A percentile compares a stretch with the other conserved stretches of the same genome.
phyloP scores from a whole-genome alignment of 2,329 filamentous ascomycete genomes.

The Alternaria alternata region DNA sequence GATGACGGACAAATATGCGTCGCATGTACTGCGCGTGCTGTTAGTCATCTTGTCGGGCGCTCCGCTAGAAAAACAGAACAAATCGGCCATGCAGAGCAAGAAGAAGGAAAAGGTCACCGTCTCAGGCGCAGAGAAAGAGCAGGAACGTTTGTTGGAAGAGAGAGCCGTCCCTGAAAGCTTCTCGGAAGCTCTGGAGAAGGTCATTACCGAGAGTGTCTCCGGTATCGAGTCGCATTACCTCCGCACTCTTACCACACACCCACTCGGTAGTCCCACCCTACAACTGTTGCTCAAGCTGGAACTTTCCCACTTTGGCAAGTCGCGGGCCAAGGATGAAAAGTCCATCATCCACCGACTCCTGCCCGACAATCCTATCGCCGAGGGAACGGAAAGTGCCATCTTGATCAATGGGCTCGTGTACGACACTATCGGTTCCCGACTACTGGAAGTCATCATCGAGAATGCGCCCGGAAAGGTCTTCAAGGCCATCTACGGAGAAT shows the following conservation, averaged over 20 bases:
- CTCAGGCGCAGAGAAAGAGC: constrained; percentile 59
- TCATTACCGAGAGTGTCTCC: constrained; percentile 78
- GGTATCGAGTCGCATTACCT: constrained; percentile 81
- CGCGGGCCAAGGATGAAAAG: constrained; percentile 68
- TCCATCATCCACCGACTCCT: constrained; percentile 80
- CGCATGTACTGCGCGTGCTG: constrained; percentile 86
- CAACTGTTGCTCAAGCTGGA: constrained; percentile 90
- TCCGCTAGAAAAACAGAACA: constrained; percentile 71
- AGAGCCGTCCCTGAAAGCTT: constrained; percentile 80
- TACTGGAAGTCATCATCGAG: constrained; percentile 86
- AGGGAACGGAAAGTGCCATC: constrained; percentile 75
- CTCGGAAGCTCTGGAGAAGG: constrained; percentile 76
- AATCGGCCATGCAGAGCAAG: constrained; percentile 85
- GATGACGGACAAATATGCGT: constrained; percentile 87
- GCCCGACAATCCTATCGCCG: constrained; percentile 78
- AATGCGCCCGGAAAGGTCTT: constrained; percentile 87
- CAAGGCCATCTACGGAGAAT: constrained; percentile 82
- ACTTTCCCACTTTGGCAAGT: constrained; percentile 74
- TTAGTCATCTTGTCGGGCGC: constrained; percentile 85
- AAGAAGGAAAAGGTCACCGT: constrained; percentile 82
- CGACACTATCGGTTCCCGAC: constrained; percentile 85
- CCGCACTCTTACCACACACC: constrained; percentile 84
- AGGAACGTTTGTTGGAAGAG: constrained; percentile 50
- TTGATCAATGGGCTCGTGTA: constrained; percentile 91
- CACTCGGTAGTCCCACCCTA: constrained; percentile 90